Evolutionary conservation across 495 filamentous ascomycete species (phyloP), one percentile per base, ranked within the genome.

Genomic region (Tuber aestivum): DNA sequence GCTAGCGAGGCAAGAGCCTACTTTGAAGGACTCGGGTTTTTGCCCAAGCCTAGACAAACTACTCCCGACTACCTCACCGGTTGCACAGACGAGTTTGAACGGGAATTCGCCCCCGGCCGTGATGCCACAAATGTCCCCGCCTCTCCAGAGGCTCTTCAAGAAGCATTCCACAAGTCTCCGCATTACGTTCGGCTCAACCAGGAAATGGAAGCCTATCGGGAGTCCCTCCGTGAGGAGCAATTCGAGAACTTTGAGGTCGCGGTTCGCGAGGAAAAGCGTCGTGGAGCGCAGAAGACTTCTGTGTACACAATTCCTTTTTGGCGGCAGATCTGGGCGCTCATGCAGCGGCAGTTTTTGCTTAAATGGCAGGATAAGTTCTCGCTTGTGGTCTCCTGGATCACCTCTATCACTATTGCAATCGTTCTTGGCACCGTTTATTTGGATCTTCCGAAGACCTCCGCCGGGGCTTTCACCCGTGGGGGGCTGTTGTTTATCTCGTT

Each of bases 31-130:
- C 88, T 97, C 23, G 94, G 94, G 9, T 97, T 93, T 81, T 86
- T 89, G 16, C 88, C 90, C 20, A 92, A 91, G 74, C 92, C 92
- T n/a, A 86, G 93, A 56, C 91, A 94, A 81, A 97, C 93, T 0
- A 95, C 92, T 0, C 90, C 93, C 0, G 93, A 97, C 81, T 97
- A 92, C 77, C 86, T 97, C 35, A 96, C 93, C 12, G 91, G 91
- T 21, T 93, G 90, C 80, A 95, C 94, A 1, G 92, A 96, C 82
- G 90, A 91, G 12, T 93, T 91, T 76, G 92, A 95, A 80, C 89
- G 93, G 48, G 90, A 92, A 50, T 94, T 93, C 83, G 87, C 90
- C 48, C 85, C 88, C 10, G 92, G 92, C 9, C 84, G 87, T 70
- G 89, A 88, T 50, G 84, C 85, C 0, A 84, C 84, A 4, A 89